Conservation (phyloP, 1,139 yeast species). For the Yamadazyma atlantica region DNA sequence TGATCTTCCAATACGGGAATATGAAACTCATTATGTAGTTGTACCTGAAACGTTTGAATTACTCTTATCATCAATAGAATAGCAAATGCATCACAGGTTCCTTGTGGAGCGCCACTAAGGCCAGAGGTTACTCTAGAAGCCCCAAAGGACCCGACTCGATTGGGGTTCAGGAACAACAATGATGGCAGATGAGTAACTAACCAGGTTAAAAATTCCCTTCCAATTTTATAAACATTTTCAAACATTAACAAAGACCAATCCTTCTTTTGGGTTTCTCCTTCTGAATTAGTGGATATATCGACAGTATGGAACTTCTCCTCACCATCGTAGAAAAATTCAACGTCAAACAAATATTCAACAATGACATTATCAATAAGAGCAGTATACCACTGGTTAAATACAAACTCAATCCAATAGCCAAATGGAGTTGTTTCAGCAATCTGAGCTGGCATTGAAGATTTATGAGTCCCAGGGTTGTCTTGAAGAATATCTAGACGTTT, state of each 20-base stretch:
- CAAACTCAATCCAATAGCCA: slow-evolving; percentile 68
- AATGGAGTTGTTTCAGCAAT: slow-evolving; percentile 78
- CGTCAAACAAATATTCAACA: slow-evolving; percentile 73
- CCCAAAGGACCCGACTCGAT: slow-evolving; percentile 19
- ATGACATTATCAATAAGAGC: slow-evolving; percentile 77
- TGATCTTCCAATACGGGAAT: slow-evolving; percentile 77
- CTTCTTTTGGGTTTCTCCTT: slow-evolving; percentile 23
- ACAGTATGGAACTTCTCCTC: slow-evolving; percentile 34
- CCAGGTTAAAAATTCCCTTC: slow-evolving; percentile 43
- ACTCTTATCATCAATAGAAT: slow-evolving; percentile 74
- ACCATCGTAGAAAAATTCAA: slow-evolving; percentile 64
- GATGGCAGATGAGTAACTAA: slow-evolving; percentile 32
- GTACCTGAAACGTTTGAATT: slow-evolving; percentile 61
- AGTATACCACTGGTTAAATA: slow-evolving; percentile 69
- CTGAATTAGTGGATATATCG: slow-evolving; percentile 10
- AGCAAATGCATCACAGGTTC: slow-evolving; percentile 74
- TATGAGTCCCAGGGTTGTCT: slow-evolving; percentile 31
- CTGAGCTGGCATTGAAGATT: slow-evolving; percentile 75
- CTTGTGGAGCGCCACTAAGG: slow-evolving; percentile 17
- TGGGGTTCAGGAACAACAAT: slow-evolving; percentile 15
- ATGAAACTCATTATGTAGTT: slow-evolving; percentile 59
- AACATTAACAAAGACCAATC: slow-evolving; percentile 54
- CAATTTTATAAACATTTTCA: slow-evolving; percentile 47
- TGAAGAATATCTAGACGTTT: slow-evolving; percentile 53
- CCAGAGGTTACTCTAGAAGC: slow-evolving; percentile 20